These are phyloP conservation scores for Marchantia paleacea DNA, from an alignment of 225 moss, liverwort and hornwort genomes.

Conservation along the genomic window DNA sequence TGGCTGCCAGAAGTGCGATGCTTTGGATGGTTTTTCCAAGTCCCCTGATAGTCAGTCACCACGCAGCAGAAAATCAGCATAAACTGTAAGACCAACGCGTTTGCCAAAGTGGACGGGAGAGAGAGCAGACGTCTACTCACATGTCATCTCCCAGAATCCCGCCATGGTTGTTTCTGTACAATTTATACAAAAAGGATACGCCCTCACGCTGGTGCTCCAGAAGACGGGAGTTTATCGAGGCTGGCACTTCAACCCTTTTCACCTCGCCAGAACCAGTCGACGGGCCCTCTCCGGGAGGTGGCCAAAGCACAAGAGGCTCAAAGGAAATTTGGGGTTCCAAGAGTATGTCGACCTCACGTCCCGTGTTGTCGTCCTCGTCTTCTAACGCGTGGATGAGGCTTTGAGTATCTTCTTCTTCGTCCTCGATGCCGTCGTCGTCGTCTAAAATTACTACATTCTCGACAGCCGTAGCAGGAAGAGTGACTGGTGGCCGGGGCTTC, in stretches of 20 bases:
- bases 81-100: not conserved
- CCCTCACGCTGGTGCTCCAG: slow-evolving; percentile 86
- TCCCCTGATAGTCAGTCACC: slow-evolving; percentile 54
- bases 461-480: not conserved
- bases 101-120: not conserved
- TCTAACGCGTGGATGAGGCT: slow-evolving; percentile 18
- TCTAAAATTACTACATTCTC: not conserved
- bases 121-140: slow-evolving; percentile 32
- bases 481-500: slow-evolving; percentile 9
- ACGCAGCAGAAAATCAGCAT: not conserved
- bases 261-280: slow-evolving; percentile 27
- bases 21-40: slow-evolving; percentile 95
- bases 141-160: slow-evolving; percentile 95
- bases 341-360: slow-evolving; percentile 32
- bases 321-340: slow-evolving; percentile 56
- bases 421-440: slow-evolving; percentile 8
- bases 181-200: slow-evolving; percentile 67
- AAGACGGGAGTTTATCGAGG: slow-evolving; percentile 79
- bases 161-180: slow-evolving; percentile 64
- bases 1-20: slow-evolving; percentile 82
- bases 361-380: slow-evolving; percentile 35
- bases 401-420: slow-evolving; percentile 10
- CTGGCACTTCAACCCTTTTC: slow-evolving; percentile 60
- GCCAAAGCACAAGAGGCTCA: slow-evolving; percentile 75
- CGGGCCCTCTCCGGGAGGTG: slow-evolving; percentile 42